Evolutionary conservation across 768 basidiomycete species (phyloP).

Genomic region (Psilocybe tampanensis): DNA sequence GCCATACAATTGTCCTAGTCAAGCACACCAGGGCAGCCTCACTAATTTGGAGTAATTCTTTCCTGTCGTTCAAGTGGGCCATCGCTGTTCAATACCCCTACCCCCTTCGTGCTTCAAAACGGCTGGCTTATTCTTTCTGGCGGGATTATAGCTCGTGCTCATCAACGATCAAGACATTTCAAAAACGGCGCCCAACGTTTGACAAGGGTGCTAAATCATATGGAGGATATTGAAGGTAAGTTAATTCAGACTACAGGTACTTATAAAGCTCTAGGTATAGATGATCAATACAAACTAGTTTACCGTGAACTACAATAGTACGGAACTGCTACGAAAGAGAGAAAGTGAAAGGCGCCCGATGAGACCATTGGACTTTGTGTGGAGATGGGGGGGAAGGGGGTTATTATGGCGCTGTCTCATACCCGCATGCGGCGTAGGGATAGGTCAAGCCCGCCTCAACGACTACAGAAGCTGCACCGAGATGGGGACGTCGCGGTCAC

Average conservation of each 20-base stretch:
- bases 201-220: background rate
- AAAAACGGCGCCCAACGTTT: background rate
- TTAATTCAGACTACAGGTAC: constrained; percentile 2
- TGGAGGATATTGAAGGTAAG: background rate
- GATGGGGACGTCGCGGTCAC: constrained; percentile 17
- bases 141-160: background rate
- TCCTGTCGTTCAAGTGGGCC: no score
- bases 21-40: background rate
- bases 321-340: background rate
- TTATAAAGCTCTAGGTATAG: constrained; percentile 5
- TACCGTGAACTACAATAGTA: background rate
- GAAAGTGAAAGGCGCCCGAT: background rate
- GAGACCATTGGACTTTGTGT: background rate
- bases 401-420: background rate
- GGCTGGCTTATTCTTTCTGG: background rate
- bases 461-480: constrained; percentile 18
- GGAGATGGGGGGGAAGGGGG: constrained; percentile 8
- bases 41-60: no score
- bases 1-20: background rate
- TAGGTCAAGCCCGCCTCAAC: constrained; percentile 4
- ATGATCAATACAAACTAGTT: constrained; percentile 2
- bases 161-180: background rate
- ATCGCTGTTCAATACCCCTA: no score
- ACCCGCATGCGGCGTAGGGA: constrained; percentile 1
- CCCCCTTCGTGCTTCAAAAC: no score